phyloP scores from a whole-genome alignment of 441 rosid species.

The Biscutella laevigata region DNA sequence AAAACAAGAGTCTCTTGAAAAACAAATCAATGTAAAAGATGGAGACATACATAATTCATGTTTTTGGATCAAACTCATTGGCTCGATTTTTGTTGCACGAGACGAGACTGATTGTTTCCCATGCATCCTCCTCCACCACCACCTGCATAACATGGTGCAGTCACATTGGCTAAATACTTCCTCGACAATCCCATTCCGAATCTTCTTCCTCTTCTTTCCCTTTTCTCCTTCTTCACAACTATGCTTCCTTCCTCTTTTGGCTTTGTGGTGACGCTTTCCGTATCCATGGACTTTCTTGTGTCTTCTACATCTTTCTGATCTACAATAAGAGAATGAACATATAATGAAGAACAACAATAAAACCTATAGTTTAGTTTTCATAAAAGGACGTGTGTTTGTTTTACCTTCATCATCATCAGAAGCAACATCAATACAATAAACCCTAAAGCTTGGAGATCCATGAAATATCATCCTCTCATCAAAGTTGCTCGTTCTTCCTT shows the following conservation, averaged over 20 bases:
- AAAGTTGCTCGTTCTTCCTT: constrained; percentile 13
- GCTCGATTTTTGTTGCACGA: constrained; percentile 27
- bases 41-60: neutral
- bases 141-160: constrained; percentile 43
- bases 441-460: constrained; percentile 72
- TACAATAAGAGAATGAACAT: neutral
- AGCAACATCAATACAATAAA: constrained; percentile 42
- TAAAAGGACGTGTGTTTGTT: neutral
- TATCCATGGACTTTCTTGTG: constrained; percentile 13
- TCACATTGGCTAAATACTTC: constrained; percentile 38
- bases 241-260: constrained; percentile 20
- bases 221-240: constrained; percentile 25
- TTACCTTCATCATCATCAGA: constrained; percentile 26
- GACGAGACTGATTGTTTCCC: constrained; percentile 22
- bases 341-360: too few relatives aligned
- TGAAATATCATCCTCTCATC: constrained; percentile 25
- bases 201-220: constrained; percentile 29
- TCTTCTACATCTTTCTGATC: constrained; percentile 19
- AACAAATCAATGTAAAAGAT: constrained; percentile 5
- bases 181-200: constrained; percentile 34
- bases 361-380: too few relatives aligned
- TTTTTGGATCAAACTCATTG: neutral
- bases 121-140: constrained; percentile 23
- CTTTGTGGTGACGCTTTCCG: constrained; percentile 14
- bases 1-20: constrained; percentile 10